phyloP scores from a whole-genome alignment of 2,329 filamentous ascomycete genomes.

The Verruconis gallopava region DNA sequence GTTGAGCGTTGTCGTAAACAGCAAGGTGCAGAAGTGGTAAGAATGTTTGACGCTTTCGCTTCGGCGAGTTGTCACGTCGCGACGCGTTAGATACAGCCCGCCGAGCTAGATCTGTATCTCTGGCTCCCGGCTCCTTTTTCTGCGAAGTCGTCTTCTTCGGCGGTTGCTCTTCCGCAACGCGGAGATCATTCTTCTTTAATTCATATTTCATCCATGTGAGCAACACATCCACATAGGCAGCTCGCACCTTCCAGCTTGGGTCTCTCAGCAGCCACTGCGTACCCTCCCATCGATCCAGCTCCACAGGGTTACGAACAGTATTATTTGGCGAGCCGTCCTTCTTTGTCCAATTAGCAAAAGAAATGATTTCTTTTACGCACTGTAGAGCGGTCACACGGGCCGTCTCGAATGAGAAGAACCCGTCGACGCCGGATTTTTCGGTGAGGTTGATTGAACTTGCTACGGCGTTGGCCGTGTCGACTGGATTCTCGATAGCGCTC shows the following conservation, averaged over 20 bases:
- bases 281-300: conserved; percentile 84
- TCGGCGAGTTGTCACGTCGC: conserved; percentile 42
- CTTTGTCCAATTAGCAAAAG: conserved; percentile 62
- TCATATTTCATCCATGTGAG: conserved; percentile 77
- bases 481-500: conserved; percentile 38
- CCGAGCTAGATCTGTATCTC: conserved; percentile 35
- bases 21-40: conserved; percentile 71
- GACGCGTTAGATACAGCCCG: conserved; percentile 59
- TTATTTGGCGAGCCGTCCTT: conserved; percentile 30
- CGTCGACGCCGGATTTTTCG: conserved; percentile 41
- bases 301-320: conserved; percentile 60
- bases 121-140: conserved; percentile 30
- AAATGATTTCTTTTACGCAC: conserved; percentile 68
- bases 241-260: conserved; percentile 61
- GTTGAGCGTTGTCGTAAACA: conserved; percentile 77
- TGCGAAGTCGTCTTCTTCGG: conserved; percentile 10
- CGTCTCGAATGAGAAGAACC: conserved; percentile 50
- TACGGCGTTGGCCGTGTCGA: conserved; percentile 34
- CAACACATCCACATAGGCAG: conserved; percentile 74
- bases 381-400: conserved; percentile 55
- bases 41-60: conserved; percentile 51
- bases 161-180: conserved; percentile 41
- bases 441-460: conserved; percentile 35
- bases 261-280: conserved; percentile 87
- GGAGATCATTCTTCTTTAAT: conserved; percentile 53